A percentile compares a stretch with the other conserved stretches of the same genome.
phyloP scores from a whole-genome alignment of 2,329 filamentous ascomycete species.

The Samsoniella hepiali region DNA sequence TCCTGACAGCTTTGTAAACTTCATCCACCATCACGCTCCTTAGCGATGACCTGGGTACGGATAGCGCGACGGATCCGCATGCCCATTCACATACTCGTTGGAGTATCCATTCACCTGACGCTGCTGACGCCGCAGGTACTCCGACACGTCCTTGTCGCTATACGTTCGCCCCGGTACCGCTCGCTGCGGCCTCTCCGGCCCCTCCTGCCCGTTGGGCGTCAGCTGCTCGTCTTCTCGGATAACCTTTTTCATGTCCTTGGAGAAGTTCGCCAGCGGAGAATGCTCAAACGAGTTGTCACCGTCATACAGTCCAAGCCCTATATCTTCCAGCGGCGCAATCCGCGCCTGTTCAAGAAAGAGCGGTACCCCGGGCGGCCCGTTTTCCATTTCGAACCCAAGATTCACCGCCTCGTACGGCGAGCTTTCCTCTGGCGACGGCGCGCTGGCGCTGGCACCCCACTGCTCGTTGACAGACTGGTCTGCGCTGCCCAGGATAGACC shows the following conservation, averaged over 20 bases:
- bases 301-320: slow-evolving; percentile 8
- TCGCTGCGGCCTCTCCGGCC: not conserved
- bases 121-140: slow-evolving; percentile 12
- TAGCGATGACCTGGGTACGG: slow-evolving; percentile 3
- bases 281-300: slow-evolving; percentile 16
- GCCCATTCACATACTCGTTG: slow-evolving; percentile 7
- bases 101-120: slow-evolving; percentile 14
- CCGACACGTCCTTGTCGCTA: slow-evolving; percentile 14
- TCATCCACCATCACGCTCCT: not conserved
- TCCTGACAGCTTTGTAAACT: not conserved
- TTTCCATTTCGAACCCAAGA: slow-evolving; percentile 14
- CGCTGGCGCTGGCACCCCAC: slow-evolving; percentile 8
- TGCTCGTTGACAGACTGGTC: slow-evolving; percentile 8
- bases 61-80: not conserved
- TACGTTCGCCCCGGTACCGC: not conserved
- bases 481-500: slow-evolving; percentile 4
- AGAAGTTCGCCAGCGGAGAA: slow-evolving; percentile 2
- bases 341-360: slow-evolving; percentile 14
- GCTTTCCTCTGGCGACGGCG: slow-evolving; percentile 3
- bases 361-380: slow-evolving; percentile 13
- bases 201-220: not conserved
- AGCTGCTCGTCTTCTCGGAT: slow-evolving; percentile 3
- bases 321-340: slow-evolving; percentile 9
- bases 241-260: slow-evolving; percentile 6
- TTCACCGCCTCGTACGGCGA: not conserved